Conservation (phyloP, 768 basidiomycete genomes). For the Inosperma sp. region DNA sequence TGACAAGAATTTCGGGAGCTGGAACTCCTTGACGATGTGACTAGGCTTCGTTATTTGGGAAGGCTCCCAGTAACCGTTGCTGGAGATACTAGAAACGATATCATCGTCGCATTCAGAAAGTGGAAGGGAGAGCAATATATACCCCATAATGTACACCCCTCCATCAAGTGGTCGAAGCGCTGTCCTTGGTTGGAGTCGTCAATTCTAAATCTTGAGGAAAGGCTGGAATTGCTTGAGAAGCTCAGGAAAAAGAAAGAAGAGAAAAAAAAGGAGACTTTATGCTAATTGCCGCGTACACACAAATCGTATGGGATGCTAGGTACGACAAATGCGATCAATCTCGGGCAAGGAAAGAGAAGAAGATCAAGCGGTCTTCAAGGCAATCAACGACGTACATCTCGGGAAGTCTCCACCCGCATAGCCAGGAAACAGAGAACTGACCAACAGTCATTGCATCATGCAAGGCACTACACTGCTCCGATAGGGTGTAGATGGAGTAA, state of each 20-base stretch:
- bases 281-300: too few species aligned
- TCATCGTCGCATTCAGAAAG: background rate
- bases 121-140: slow-evolving; percentile 3
- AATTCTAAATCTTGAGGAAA: background rate
- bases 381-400: background rate
- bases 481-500: slow-evolving; percentile 1
- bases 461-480: background rate
- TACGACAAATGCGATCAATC: background rate
- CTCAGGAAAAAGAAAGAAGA: background rate
- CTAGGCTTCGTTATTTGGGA: background rate
- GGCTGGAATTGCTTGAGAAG: background rate
- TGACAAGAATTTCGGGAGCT: slow-evolving; percentile 3
- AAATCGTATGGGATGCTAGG: too few species aligned
- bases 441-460: too few species aligned
- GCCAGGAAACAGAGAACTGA: background rate
- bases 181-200: background rate
- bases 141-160: background rate
- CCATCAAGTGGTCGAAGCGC: background rate
- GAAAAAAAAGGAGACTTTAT: background rate
- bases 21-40: background rate
- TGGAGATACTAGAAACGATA: background rate
- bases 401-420: background rate
- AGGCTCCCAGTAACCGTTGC: background rate
- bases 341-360: background rate
- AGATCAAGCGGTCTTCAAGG: background rate